These are phyloP conservation scores for Scytalidium lignicola DNA, from an alignment of 2,329 filamentous ascomycete genomes.

Conservation along the genomic window DNA sequence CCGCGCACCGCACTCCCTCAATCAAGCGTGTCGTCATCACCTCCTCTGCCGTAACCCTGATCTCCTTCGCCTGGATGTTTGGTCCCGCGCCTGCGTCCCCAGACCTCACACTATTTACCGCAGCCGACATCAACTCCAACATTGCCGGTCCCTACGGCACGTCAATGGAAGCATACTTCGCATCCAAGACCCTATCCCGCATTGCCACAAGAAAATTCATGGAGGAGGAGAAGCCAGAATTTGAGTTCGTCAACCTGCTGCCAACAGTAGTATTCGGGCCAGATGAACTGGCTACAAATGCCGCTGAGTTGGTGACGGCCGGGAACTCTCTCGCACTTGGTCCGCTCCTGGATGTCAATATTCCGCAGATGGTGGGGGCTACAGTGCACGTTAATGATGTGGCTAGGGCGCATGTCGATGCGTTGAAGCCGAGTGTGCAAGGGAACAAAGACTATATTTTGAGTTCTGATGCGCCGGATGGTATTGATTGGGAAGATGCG, in stretches of 20 bases:
- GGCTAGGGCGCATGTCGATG: constrained; percentile 14
- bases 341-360: constrained; percentile 7
- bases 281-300: constrained; percentile 10
- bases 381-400: constrained; percentile 18
- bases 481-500: constrained; percentile 17
- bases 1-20: constrained; percentile 11
- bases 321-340: not conserved
- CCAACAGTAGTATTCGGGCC: constrained; percentile 11
- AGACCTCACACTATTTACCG: constrained; percentile 13
- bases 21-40: constrained; percentile 20
- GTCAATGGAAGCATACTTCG: constrained; percentile 25
- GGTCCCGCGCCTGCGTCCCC: constrained; percentile 8
- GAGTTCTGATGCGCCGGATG: constrained; percentile 6
- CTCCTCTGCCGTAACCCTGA: constrained; percentile 20
- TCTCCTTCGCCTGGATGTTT: constrained; percentile 14
- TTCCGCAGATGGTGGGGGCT: constrained; percentile 4
- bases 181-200: constrained; percentile 23
- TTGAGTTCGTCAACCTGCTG: constrained; percentile 14
- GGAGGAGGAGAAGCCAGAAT: constrained; percentile 10
- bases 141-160: constrained; percentile 1
- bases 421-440: constrained; percentile 9
- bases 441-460: constrained; percentile 14
- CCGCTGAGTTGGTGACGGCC: constrained; percentile 4
- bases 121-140: constrained; percentile 12
- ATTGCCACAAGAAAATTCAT: constrained; percentile 19